Percentiles rank a stretch among this genome's conserved stretches.
These are phyloP conservation scores for Furculomyces boomerangus DNA, from an alignment of 371 early-diverging fungal species.

Conservation along the genomic window DNA sequence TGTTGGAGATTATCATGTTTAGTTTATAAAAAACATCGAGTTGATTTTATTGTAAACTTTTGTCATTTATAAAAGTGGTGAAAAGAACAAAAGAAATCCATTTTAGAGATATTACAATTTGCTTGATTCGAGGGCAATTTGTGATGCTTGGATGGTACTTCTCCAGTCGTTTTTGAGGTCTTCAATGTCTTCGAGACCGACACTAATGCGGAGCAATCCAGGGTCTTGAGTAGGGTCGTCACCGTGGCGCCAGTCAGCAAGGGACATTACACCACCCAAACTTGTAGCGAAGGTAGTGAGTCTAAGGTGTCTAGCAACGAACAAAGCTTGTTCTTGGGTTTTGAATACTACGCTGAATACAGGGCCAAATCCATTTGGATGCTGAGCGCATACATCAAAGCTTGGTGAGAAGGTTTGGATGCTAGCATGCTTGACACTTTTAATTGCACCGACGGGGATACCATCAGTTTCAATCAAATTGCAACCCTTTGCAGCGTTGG, in stretches of 20 bases:
- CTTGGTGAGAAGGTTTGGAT: constrained; percentile 8
- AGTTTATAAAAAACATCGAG: too few relatives aligned
- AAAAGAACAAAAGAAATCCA: too few relatives aligned
- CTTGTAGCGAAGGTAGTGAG: constrained; percentile 31
- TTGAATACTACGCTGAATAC: constrained; percentile 14
- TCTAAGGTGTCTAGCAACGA: constrained; percentile 19
- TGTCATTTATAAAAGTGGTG: too few relatives aligned
- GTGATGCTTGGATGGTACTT: constrained; percentile 8
- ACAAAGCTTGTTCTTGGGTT: constrained; percentile 14
- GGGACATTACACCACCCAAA: constrained; percentile 42
- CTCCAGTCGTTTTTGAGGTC: constrained; percentile 38
- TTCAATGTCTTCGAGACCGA: constrained; percentile 41
- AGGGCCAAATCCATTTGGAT: constrained; percentile 20
- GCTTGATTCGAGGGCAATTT: background rate
- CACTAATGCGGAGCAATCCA: constrained; percentile 31
- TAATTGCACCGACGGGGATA: constrained; percentile 8
- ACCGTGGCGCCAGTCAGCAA: constrained; percentile 35
- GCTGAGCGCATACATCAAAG: constrained; percentile 8
- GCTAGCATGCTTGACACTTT: constrained; percentile 11
- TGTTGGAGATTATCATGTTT: too few relatives aligned
- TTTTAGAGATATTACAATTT: constrained; percentile 1
- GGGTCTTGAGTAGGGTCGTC: constrained; percentile 26
- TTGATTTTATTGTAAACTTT: too few relatives aligned
- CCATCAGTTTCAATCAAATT: constrained; percentile 5
- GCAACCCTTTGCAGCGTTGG: constrained; percentile 7